Conservation (phyloP, 2,329 filamentous ascomycete genomes). For the Parasarocladium wereldwijsianum region DNA sequence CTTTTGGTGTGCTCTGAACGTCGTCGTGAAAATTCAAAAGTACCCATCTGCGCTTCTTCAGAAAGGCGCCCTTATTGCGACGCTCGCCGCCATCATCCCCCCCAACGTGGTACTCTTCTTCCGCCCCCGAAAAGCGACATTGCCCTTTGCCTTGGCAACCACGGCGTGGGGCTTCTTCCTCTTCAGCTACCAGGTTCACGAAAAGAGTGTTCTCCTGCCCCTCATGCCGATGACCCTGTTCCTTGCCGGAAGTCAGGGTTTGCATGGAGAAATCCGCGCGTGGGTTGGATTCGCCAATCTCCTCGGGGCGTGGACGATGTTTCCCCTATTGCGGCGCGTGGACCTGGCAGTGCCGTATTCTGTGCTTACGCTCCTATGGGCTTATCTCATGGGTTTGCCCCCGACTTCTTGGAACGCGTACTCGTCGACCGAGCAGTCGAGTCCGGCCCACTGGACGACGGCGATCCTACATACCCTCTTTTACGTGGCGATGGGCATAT, state of each 20-base stretch:
- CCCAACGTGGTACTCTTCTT: slow-evolving; percentile 70
- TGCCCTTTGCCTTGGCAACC: slow-evolving; percentile 68
- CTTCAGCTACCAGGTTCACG: slow-evolving; percentile 95
- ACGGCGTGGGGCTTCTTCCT: slow-evolving; percentile 96
- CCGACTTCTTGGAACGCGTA: slow-evolving; percentile 61
- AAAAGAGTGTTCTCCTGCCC: slow-evolving; percentile 90
- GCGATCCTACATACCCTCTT: slow-evolving; percentile 57
- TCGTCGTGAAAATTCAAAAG: slow-evolving; percentile 70
- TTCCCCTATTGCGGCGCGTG: slow-evolving; percentile 74
- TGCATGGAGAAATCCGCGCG: slow-evolving; percentile 61
- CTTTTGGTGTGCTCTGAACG: slow-evolving; percentile 88
- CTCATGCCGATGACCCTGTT: slow-evolving; percentile 87
- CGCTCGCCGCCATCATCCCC: slow-evolving; percentile 60
- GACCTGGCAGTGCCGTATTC: slow-evolving; percentile 73
- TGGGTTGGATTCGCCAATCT: slow-evolving; percentile 97
- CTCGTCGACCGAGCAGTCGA: slow-evolving; percentile 13
- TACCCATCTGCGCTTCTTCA: slow-evolving; percentile 63
- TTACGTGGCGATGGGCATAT: slow-evolving; percentile 62
- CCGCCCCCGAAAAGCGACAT: slow-evolving; percentile 58
- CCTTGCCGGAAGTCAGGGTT: slow-evolving; percentile 61
- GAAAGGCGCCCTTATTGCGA: slow-evolving; percentile 58
- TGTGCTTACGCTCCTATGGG: slow-evolving; percentile 76
- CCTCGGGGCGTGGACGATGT: slow-evolving; percentile 84
- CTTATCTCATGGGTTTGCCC: slow-evolving; percentile 77
- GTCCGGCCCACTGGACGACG: slow-evolving; percentile 35